Evolutionary conservation across 306 rosid genomes (phyloP).

Genomic region (Cucurbita moschata): DNA sequence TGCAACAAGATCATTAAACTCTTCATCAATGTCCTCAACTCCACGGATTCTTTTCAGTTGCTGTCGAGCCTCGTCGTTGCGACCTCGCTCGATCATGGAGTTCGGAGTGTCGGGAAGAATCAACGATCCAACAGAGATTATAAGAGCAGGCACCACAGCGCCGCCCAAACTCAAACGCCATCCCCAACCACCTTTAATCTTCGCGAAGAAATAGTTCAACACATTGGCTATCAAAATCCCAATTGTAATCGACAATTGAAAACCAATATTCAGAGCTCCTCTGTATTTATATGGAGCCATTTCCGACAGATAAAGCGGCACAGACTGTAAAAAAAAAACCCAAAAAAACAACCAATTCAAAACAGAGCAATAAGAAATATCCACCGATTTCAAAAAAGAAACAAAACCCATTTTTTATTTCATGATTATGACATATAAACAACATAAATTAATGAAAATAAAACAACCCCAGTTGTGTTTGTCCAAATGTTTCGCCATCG

Average conservation of each 20-base stretch:
- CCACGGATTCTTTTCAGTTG: constrained; percentile 11
- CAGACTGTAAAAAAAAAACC: background rate
- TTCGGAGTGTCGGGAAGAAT: constrained; percentile 13
- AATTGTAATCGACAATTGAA: constrained; percentile 9
- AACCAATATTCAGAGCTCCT: constrained; percentile 16
- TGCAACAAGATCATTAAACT: too few relatives aligned
- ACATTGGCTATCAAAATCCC: constrained; percentile 12
- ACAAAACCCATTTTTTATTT: background rate
- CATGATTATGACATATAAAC: background rate
- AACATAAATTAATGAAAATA: background rate
- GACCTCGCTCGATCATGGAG: constrained; percentile 12
- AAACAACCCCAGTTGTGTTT: background rate
- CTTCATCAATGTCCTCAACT: background rate
- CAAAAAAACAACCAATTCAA: background rate
- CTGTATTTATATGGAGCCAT: constrained; percentile 16
- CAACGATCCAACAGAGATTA: constrained; percentile 4
- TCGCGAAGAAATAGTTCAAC: constrained; percentile 5
- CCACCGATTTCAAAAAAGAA: background rate
- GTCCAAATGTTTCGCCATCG: background rate
- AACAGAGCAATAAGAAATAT: background rate
- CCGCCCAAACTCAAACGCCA: constrained; percentile 14
- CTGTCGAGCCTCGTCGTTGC: background rate
- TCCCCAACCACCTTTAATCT: constrained; percentile 17
- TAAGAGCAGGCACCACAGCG: constrained; percentile 12
- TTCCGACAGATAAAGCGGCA: constrained; percentile 15